A percentile compares a stretch with the other conserved stretches of the same genome.
Conservation (phyloP, 2,329 filamentous ascomycete genomes). For the Aspergillus udagawae region DNA sequence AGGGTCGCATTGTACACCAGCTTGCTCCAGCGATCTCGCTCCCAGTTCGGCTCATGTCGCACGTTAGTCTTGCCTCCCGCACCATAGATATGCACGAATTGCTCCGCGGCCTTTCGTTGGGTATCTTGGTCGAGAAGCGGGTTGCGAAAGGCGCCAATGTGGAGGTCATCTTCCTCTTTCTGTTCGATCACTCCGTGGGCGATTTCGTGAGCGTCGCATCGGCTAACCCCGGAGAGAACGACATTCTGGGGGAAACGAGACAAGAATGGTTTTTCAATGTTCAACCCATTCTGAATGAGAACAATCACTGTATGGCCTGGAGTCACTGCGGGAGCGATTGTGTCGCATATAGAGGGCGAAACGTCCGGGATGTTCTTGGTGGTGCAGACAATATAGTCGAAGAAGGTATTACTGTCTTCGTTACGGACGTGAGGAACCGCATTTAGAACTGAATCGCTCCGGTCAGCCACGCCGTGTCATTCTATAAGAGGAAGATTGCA, state of each 20-base stretch:
- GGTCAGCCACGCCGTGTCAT: not conserved
- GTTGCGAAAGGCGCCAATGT: conserved; percentile 48
- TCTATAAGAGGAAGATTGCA: not conserved
- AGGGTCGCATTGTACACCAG: conserved; percentile 50
- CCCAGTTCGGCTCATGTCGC: conserved; percentile 32
- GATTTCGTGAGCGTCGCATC: conserved; percentile 51
- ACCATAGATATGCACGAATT: conserved; percentile 49
- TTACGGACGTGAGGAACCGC: conserved; percentile 44
- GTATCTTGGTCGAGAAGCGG: not conserved
- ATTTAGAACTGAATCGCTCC: conserved; percentile 39
- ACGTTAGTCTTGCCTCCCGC: conserved; percentile 44
- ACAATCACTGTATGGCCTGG: conserved; percentile 51
- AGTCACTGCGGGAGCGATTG: conserved; percentile 50
- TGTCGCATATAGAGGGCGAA: conserved; percentile 44
- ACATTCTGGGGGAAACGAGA: conserved; percentile 49
- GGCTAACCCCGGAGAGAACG: conserved; percentile 51
- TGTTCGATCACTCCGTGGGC: conserved; percentile 49
- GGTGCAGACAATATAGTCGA: conserved; percentile 55
- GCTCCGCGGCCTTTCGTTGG: conserved; percentile 14
- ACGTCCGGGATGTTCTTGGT: conserved; percentile 60
- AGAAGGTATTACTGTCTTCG: conserved; percentile 26
- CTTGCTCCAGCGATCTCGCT: conserved; percentile 31
- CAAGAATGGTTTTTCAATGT: conserved; percentile 56
- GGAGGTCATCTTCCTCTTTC: conserved; percentile 48
- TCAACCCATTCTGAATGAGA: conserved; percentile 61